Conservation (phyloP, 83 land plant species). For the Diphasiastrum complanatum region DNA sequence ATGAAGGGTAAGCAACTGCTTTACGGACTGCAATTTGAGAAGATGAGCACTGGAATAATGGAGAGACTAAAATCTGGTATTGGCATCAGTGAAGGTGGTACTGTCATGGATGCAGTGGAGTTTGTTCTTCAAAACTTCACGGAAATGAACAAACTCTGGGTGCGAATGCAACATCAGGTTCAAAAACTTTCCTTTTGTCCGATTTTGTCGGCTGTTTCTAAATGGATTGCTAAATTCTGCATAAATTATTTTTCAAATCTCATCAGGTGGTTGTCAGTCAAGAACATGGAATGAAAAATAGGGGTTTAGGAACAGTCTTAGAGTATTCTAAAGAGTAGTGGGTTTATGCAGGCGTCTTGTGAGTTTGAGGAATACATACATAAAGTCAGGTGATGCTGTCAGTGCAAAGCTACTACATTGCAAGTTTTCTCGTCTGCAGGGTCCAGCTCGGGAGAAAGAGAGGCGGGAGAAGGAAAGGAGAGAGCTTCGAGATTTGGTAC, state of each 20-base stretch:
- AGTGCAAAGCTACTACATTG: constrained; percentile 50
- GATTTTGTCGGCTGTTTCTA: too few species aligned
- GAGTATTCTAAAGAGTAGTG: constrained; percentile 36
- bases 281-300: too few species aligned
- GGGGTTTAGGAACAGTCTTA: constrained; percentile 33
- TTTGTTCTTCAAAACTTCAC: constrained; percentile 95
- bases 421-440: constrained; percentile 74
- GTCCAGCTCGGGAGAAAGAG: constrained; percentile 80
- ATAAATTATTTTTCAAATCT: too few species aligned
- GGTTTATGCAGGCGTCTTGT: constrained; percentile 58
- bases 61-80: neutral
- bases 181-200: constrained; percentile 1
- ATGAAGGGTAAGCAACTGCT: neutral
- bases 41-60: too few species aligned
- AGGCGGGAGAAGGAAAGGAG: constrained; percentile 93
- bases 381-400: constrained; percentile 58
- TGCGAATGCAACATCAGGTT: constrained; percentile 99
- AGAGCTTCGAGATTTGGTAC: constrained; percentile 96
- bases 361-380: constrained; percentile 49
- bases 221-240: too few species aligned
- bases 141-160: constrained; percentile 99
- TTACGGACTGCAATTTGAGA: too few species aligned
- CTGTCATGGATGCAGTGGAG: constrained; percentile 86
- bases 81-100: constrained; percentile 70
- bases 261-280: neutral